Percentiles rank a stretch among this genome's conserved stretches.
Evolutionary conservation across 495 filamentous ascomycete species (phyloP).

Genomic region (Penicillium taxi): DNA sequence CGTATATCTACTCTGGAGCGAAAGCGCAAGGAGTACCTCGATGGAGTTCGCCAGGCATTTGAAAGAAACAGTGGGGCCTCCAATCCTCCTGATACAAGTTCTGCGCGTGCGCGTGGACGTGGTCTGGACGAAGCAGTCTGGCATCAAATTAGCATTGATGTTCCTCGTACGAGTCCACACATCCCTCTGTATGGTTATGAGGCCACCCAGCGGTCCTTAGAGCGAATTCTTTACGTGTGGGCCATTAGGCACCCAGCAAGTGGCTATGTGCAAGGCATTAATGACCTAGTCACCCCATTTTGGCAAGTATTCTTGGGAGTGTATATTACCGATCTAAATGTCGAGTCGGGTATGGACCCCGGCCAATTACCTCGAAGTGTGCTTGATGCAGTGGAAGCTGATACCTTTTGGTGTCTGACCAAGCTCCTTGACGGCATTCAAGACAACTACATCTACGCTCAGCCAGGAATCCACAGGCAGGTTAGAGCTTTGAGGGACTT

Average conservation of each 20-base stretch:
- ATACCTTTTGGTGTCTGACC: constrained; percentile 96
- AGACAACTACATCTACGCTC: constrained; percentile 96
- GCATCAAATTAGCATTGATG: constrained; percentile 99
- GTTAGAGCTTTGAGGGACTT: constrained; percentile 82
- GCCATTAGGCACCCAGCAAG: constrained; percentile 94
- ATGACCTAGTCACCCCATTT: constrained; percentile 94
- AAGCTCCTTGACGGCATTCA: constrained; percentile 96
- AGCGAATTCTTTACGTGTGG: constrained; percentile 95
- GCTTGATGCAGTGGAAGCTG: constrained; percentile 93
- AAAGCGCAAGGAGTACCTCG: constrained; percentile 94
- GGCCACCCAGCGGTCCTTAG: constrained; percentile 86
- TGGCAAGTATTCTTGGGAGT: constrained; percentile 93
- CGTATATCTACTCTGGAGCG: constrained; percentile 84
- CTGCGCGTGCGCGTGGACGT: constrained; percentile 49
- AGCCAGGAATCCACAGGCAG: constrained; percentile 92
- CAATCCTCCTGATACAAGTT: constrained; percentile 30
- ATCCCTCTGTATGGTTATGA: constrained; percentile 91
- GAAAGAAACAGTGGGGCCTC: constrained; percentile 51
- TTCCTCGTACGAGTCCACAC: constrained; percentile 93
- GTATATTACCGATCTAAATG: constrained; percentile 88
- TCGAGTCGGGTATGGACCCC: constrained; percentile 92
- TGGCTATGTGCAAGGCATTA: constrained; percentile 97
- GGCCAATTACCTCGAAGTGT: constrained; percentile 86
- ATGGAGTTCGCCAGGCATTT: constrained; percentile 92
- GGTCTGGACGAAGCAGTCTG: constrained; percentile 92